These are phyloP conservation scores for Sporothrix globosa DNA, from an alignment of 2,329 filamentous ascomycete species.

Conservation along the genomic window DNA sequence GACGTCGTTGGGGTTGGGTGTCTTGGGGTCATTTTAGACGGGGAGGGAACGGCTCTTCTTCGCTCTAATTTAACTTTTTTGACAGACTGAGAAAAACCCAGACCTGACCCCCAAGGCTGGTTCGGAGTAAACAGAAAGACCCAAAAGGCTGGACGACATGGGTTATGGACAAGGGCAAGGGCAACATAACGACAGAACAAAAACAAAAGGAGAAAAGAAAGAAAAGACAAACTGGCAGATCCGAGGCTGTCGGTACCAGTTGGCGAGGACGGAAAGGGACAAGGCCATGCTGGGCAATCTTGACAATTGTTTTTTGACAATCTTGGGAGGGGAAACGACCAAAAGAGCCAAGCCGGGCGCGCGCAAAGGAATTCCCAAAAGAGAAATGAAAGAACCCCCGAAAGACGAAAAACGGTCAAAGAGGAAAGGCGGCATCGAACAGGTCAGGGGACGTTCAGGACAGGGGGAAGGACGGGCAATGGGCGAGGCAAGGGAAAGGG, in stretches of 20 bases:
- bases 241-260: slow-evolving; percentile 25
- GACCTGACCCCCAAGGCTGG: background rate
- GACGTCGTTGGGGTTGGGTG: background rate
- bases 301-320: background rate
- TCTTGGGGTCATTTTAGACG: background rate
- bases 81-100: background rate
- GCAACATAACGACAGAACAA: no score
- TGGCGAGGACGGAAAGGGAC: slow-evolving; percentile 8
- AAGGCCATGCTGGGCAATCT: background rate
- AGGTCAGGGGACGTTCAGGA: background rate
- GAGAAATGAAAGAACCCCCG: slow-evolving; percentile 10
- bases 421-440: slow-evolving; percentile 10
- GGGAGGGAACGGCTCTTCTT: slow-evolving; percentile 33
- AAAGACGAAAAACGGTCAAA: background rate
- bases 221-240: background rate
- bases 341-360: background rate
- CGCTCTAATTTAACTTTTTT: slow-evolving; percentile 34
- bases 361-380: slow-evolving; percentile 16
- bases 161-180: background rate
- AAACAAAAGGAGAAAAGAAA: no score
- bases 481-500: background rate
- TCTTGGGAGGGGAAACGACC: slow-evolving; percentile 6
- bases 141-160: background rate
- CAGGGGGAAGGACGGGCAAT: background rate
- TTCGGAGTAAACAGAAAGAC: no score